These are phyloP conservation scores for Penicillium flavigenum DNA, from an alignment of 495 filamentous ascomycete species.

Conservation along the genomic window DNA sequence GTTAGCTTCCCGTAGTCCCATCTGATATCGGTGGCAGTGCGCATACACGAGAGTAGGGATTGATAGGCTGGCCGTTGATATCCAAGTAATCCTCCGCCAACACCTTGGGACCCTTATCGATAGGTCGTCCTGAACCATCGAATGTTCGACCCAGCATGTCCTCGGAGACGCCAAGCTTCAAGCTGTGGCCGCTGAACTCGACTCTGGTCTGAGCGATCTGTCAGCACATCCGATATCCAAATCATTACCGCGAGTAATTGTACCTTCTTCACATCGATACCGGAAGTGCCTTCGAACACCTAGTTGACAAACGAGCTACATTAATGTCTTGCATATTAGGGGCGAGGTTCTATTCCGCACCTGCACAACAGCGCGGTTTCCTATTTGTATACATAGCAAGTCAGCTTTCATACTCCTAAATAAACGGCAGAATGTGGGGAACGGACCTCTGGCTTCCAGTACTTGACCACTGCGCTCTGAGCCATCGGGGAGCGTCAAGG, in stretches of 20 bases:
- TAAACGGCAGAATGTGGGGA: conserved; percentile 2
- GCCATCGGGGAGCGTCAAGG: conserved; percentile 92
- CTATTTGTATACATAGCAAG: conserved; percentile 40
- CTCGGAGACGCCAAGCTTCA: conserved; percentile 98
- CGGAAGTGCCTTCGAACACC: conserved; percentile 97
- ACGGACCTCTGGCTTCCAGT: conserved; percentile 88
- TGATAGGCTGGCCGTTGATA: conserved; percentile 99
- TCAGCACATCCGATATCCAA: conserved; percentile 23
- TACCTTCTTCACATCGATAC: conserved; percentile 98
- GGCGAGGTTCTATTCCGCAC: conserved; percentile 42
- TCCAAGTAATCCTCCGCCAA: conserved; percentile 96
- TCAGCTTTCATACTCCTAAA: neutral
- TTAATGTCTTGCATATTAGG: conserved; percentile 24
- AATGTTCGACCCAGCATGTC: conserved; percentile 99
- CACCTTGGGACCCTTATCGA: conserved; percentile 98
- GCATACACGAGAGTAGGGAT: conserved; percentile 90
- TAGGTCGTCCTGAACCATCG: conserved; percentile 93
- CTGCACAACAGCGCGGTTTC: conserved; percentile 89
- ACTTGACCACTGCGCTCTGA: conserved; percentile 92
- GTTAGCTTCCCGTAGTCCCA: conserved; percentile 19
- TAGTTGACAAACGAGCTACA: conserved; percentile 38
- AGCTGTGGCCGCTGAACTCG: conserved; percentile 92
- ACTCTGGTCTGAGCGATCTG: conserved; percentile 70
- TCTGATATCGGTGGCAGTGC: neutral
- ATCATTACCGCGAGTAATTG: conserved; percentile 7